Conservation (phyloP, 495 filamentous ascomycete species). For the Aspergillus campestris region DNA sequence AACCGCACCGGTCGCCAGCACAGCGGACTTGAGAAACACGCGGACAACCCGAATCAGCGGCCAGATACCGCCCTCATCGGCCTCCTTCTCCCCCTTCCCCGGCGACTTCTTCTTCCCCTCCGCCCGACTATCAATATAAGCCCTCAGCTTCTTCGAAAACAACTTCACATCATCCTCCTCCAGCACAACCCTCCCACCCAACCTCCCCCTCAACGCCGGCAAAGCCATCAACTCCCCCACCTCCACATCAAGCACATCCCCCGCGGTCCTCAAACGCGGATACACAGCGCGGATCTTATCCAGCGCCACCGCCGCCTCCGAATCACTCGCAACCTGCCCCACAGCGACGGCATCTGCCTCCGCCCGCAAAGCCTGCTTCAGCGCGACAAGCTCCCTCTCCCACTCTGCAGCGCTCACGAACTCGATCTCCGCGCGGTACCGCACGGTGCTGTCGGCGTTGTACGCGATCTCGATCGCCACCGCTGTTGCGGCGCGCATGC, state of each 20-base stretch:
- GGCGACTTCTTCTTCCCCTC: background rate
- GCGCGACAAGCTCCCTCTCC: conserved; percentile 41
- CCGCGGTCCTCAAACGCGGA: conserved; percentile 40
- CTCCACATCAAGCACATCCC: conserved; percentile 32
- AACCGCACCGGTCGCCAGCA: conserved; percentile 51
- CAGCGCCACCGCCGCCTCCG: conserved; percentile 50
- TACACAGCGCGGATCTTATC: conserved; percentile 61
- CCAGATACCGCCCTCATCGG: conserved; percentile 47
- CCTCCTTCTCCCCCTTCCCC: conserved; percentile 21
- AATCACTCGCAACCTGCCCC: conserved; percentile 36
- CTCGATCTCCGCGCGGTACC: conserved; percentile 56
- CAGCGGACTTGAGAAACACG: conserved; percentile 47
- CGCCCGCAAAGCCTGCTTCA: conserved; percentile 47
- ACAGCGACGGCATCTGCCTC: conserved; percentile 30
- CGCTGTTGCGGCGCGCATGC: conserved; percentile 59
- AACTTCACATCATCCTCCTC: conserved; percentile 20
- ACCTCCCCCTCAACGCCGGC: conserved; percentile 25
- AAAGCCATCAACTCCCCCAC: conserved; percentile 22
- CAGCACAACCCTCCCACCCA: conserved; percentile 41
- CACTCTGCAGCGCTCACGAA: conserved; percentile 52
- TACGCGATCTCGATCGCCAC: conserved; percentile 59
- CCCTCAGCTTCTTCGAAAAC: conserved; percentile 40
- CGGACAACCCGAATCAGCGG: conserved; percentile 57
- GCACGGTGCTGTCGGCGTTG: conserved; percentile 39
- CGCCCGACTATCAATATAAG: conserved; percentile 41